Conservation (phyloP, 805 yeast genomes). For the Maudiozyma serrabonitensis region DNA sequence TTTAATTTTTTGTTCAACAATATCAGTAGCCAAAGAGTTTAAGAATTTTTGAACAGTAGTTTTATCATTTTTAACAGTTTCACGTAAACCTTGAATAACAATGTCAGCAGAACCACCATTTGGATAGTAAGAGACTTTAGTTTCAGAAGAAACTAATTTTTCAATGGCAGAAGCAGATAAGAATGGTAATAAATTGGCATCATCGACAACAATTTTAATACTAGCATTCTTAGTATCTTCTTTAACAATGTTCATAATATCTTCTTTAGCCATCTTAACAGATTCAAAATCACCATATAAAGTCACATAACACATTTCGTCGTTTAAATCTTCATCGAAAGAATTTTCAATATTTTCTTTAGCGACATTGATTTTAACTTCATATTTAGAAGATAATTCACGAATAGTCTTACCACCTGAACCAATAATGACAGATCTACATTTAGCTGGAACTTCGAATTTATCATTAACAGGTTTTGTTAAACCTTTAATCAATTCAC, state of each 20-base stretch:
- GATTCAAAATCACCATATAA: conserved; percentile 83
- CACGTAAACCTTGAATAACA: conserved; percentile 62
- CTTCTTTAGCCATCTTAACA: conserved; percentile 59
- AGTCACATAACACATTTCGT: conserved; percentile 49
- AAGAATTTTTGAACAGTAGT: conserved; percentile 39
- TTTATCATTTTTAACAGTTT: conserved; percentile 47
- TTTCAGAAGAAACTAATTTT: conserved; percentile 13
- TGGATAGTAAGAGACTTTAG: conserved; percentile 16
- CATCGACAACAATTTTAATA: conserved; percentile 39
- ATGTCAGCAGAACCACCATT: conserved; percentile 31
- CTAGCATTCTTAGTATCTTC: conserved; percentile 58
- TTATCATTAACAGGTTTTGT: conserved; percentile 59
- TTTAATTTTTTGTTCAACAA: conserved; percentile 45
- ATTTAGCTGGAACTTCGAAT: conserved; percentile 63
- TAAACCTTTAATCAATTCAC: conserved; percentile 64
- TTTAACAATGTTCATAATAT: conserved; percentile 62
- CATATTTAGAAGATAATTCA: conserved; percentile 66
- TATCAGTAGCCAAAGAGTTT: conserved; percentile 34
- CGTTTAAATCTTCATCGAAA: conserved; percentile 48
- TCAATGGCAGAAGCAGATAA: conserved; percentile 16
- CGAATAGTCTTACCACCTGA: conserved; percentile 74
- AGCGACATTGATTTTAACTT: conserved; percentile 56
- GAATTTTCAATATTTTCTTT: conserved; percentile 28
- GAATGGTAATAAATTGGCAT: conserved; percentile 27
- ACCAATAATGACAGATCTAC: conserved; percentile 77